A percentile compares a stretch with the other conserved stretches of the same genome.
These are phyloP conservation scores for Penicillium sp. DNA, from an alignment of 2,329 filamentous ascomycete species.

Conservation along the genomic window DNA sequence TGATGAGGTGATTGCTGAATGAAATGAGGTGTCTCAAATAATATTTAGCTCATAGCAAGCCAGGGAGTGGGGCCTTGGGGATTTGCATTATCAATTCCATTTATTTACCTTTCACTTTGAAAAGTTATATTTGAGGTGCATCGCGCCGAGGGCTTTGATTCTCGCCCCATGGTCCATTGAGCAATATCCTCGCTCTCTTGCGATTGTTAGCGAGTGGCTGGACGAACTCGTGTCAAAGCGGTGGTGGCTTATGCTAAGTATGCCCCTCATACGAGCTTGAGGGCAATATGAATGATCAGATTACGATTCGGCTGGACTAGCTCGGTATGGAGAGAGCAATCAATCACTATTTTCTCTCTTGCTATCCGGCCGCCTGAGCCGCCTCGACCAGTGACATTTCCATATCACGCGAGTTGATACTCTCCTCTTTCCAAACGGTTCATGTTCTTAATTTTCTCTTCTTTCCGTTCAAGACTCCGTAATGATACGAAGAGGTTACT, in stretches of 20 bases:
- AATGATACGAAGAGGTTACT: not conserved
- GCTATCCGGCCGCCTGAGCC: not conserved
- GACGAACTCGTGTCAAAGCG: not conserved
- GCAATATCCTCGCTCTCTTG: not conserved
- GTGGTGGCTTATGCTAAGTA: not conserved
- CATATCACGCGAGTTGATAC: not conserved
- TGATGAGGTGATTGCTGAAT: slow-evolving; percentile 2
- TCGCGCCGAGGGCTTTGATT: not conserved
- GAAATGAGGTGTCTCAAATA: not conserved
- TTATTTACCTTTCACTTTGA: not conserved
- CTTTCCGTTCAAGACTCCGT: not conserved
- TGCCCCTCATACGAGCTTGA: not conserved
- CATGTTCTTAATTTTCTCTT: not conserved
- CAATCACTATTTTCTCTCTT: not conserved
- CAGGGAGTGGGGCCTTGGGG: not conserved
- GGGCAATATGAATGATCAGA: not conserved
- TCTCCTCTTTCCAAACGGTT: not conserved
- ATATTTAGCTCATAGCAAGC: not conserved
- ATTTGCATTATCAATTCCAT: not conserved
- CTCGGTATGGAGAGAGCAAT: not conserved
- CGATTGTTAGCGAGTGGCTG: not conserved
- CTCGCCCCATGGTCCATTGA: not conserved
- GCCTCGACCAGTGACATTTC: not conserved
- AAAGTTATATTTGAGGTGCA: not conserved
- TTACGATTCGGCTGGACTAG: not conserved